These are phyloP conservation scores for Leishmania gerbilli DNA, from an alignment of 208 protist species.

Conservation along the genomic window DNA sequence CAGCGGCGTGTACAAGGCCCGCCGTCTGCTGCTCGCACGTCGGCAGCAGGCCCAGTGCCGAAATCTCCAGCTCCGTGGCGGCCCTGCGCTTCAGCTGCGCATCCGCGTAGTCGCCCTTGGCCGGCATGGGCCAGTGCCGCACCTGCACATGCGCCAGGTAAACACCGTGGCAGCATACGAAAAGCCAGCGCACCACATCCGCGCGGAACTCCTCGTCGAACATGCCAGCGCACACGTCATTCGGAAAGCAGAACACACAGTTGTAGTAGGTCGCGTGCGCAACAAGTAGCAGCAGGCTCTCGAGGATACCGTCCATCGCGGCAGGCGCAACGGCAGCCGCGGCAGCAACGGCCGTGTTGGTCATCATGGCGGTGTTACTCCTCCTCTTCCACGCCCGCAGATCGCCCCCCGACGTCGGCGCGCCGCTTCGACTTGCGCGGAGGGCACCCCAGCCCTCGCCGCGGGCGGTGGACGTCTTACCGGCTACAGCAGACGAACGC, in stretches of 20 bases:
- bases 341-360: slow-evolving; percentile 37
- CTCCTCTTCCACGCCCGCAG: neutral
- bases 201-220: slow-evolving; percentile 71
- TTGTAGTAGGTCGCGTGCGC: slow-evolving; percentile 65
- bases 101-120: slow-evolving; percentile 29
- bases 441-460: neutral
- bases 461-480: neutral
- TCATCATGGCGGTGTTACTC: no score
- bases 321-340: slow-evolving; percentile 35
- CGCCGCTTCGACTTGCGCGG: neutral
- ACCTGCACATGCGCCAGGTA: slow-evolving; percentile 62
- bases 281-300: slow-evolving; percentile 48
- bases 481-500: neutral
- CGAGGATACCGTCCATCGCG: slow-evolving; percentile 66
- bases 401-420: neutral
- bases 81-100: slow-evolving; percentile 7
- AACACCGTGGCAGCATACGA: slow-evolving; percentile 81
- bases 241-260: slow-evolving; percentile 76
- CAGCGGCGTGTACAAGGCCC: neutral
- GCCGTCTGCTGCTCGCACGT: neutral
- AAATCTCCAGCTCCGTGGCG: slow-evolving; percentile 5
- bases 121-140: slow-evolving; percentile 60
- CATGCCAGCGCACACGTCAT: slow-evolving; percentile 71
- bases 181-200: slow-evolving; percentile 72
- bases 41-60: slow-evolving; percentile 9